Conservation (phyloP, 441 rosid genomes). For the Pelargonium fulgidum region DNA sequence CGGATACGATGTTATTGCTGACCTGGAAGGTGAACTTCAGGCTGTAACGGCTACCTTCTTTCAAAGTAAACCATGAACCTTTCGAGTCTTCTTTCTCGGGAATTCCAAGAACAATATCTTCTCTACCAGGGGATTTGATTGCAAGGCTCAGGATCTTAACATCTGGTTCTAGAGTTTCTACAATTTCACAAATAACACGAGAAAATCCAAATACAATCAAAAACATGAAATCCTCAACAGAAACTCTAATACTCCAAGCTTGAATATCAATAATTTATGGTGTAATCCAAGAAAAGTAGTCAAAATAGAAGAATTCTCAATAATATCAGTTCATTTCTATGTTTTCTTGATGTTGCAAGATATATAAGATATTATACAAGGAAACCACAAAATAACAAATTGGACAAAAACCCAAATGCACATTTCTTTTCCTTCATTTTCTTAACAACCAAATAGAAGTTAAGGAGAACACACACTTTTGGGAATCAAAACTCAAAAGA, state of each 20-base stretch:
- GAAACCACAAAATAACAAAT: background rate
- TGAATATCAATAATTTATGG: too few relatives aligned
- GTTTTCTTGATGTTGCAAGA: background rate
- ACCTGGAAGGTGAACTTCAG: constrained; percentile 43
- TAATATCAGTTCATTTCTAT: too few relatives aligned
- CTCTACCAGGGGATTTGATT: constrained; percentile 37
- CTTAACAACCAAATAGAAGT: constrained; percentile 1
- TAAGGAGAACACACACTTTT: background rate
- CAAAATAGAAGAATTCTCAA: too few relatives aligned
- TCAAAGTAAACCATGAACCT: constrained; percentile 47
- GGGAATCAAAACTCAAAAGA: background rate
- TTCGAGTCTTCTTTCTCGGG: constrained; percentile 41
- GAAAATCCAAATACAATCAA: constrained; percentile 6
- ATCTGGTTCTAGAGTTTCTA: constrained; percentile 42
- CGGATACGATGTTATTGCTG: constrained; percentile 44
- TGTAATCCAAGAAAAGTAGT: too few relatives aligned
- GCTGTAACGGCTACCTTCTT: constrained; percentile 43
- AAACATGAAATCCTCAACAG: background rate
- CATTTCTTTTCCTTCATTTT: constrained; percentile 3
- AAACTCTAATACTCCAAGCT: too few relatives aligned
- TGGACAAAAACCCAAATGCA: background rate
- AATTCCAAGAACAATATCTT: constrained; percentile 36
- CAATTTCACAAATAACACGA: constrained; percentile 15
- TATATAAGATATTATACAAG: too few relatives aligned
- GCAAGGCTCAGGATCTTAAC: constrained; percentile 45